Base-by-base conservation (phyloP, 768 basidiomycete genomes). In the Paxillus ammoniavirescens region DNA sequence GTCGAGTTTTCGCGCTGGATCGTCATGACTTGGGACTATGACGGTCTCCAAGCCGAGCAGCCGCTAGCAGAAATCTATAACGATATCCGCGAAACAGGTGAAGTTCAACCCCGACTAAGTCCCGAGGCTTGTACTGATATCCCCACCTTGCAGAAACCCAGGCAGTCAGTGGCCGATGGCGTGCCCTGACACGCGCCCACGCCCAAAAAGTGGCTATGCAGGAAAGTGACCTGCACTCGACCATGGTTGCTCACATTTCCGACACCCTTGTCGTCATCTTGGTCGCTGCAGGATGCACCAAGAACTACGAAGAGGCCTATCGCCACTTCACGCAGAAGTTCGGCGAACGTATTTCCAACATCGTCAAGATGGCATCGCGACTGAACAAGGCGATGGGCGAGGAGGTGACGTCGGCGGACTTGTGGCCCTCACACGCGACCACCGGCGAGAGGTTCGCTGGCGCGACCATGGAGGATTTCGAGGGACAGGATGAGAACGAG, bases 331-430 rank as follows among this genome's bases (percentile, higher is more conserved):
- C 68, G 4, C 68, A 68, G 60, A 65, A 64, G 55, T 72, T 73
- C 17, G 71, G 69, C 5, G 71, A 72, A 46, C 71, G 68, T 8
- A 43, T 71, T 5, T 67, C 68, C 46, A 73, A 71, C 45, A 56
- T 71, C 1, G 71, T 73, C 35, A 69, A 63, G 48, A 61, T 68
- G 66, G 65, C 72, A 0, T 44, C 60, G 1, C 60, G 67, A 36
- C 40, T 71, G 33, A 70, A 72, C 58, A 81, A 78, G 62, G 78
- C 77, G 10, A 75, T 84, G 45, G 82, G 83, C 0, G 81, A 84
- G 64, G 80, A 79, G 47, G 72, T 86, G 43, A 80, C 80, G 2
- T 79, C 76, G 2, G 79, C 77, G 49, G 83, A 85, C 57, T 60
- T 86, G 54, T 80, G 83, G 62, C 73, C 78, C 15, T 60, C 80